These are phyloP conservation scores for Aspergillus nanangensis DNA, from an alignment of 495 filamentous ascomycete species.

Conservation along the genomic window DNA sequence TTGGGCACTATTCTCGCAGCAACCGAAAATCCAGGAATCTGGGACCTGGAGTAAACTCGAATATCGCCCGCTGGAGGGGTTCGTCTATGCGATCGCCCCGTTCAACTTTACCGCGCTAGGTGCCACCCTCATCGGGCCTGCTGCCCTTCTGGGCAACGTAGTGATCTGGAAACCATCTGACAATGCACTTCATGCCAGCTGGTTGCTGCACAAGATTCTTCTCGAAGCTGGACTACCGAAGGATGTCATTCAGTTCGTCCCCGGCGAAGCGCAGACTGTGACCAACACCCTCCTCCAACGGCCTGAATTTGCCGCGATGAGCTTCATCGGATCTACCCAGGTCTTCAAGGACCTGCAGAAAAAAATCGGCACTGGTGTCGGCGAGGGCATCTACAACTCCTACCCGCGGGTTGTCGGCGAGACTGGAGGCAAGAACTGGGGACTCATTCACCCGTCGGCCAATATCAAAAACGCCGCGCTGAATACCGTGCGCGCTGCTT, in stretches of 20 bases:
- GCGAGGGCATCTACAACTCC: slow-evolving; percentile 59
- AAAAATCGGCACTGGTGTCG: slow-evolving; percentile 64
- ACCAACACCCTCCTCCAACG: slow-evolving; percentile 65
- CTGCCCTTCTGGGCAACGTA: slow-evolving; percentile 76
- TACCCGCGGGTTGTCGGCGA: slow-evolving; percentile 82
- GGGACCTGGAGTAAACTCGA: slow-evolving; percentile 73
- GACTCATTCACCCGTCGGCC: slow-evolving; percentile 69
- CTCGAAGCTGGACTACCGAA: slow-evolving; percentile 75
- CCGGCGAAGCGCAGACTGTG: slow-evolving; percentile 69
- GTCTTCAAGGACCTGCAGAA: slow-evolving; percentile 73
- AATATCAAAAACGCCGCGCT: slow-evolving; percentile 68
- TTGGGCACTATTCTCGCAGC: slow-evolving; percentile 66
- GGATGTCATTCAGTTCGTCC: slow-evolving; percentile 77
- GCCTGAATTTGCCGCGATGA: slow-evolving; percentile 66
- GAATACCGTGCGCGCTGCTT: slow-evolving; percentile 77
- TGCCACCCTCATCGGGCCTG: slow-evolving; percentile 68
- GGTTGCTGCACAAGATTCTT: slow-evolving; percentile 72
- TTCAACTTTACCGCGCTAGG: slow-evolving; percentile 90
- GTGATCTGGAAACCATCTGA: slow-evolving; percentile 86
- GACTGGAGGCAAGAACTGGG: slow-evolving; percentile 89
- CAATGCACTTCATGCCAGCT: slow-evolving; percentile 68
- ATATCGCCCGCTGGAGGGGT: slow-evolving; percentile 77
- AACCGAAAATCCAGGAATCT: slow-evolving; percentile 50
- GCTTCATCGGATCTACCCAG: slow-evolving; percentile 73
- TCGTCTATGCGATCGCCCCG: slow-evolving; percentile 78